A percentile compares a stretch with the other conserved stretches of the same genome.
Conservation (phyloP, 2,329 filamentous ascomycete species). For the Talaromyces rugulosus region DNA sequence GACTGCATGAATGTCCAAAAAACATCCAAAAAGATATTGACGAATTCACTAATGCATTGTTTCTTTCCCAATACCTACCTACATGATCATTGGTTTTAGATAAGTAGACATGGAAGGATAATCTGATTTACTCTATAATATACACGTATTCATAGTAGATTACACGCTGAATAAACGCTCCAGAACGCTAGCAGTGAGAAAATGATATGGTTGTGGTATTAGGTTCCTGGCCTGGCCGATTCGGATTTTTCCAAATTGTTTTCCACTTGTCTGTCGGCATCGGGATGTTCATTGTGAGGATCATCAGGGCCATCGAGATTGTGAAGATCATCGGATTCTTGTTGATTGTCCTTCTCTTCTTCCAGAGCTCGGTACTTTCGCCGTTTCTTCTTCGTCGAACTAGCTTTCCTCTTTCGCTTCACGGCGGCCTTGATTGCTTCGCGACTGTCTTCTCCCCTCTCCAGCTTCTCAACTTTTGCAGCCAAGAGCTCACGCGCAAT, state of each 20-base stretch:
- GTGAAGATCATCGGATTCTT: not conserved
- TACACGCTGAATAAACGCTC: not conserved
- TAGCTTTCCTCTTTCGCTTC: slow-evolving; percentile 61
- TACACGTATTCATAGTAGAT: not conserved
- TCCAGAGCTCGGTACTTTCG: slow-evolving; percentile 41
- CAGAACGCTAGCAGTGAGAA: not conserved
- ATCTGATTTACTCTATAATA: not conserved
- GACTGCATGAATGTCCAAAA: slow-evolving; percentile 11
- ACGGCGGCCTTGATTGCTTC: slow-evolving; percentile 74
- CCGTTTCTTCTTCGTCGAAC: slow-evolving; percentile 40
- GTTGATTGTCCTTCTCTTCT: slow-evolving; percentile 18
- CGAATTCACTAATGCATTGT: not conserved
- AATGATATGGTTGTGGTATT: not conserved
- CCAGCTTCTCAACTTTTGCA: slow-evolving; percentile 68
- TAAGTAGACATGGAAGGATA: not conserved
- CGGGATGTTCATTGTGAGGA: slow-evolving; percentile 13
- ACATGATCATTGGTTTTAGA: not conserved
- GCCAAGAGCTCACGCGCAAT: slow-evolving; percentile 75
- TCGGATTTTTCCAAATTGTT: not conserved
- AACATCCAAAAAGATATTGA: not conserved
- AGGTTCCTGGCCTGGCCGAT: not conserved
- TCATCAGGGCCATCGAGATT: slow-evolving; percentile 5
- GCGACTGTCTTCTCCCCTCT: slow-evolving; percentile 72
- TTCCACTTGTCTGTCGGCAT: not conserved
- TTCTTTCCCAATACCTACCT: not conserved